phyloP scores from a whole-genome alignment of 2,329 filamentous ascomycete genomes.

The Lachnellula occidentalis region DNA sequence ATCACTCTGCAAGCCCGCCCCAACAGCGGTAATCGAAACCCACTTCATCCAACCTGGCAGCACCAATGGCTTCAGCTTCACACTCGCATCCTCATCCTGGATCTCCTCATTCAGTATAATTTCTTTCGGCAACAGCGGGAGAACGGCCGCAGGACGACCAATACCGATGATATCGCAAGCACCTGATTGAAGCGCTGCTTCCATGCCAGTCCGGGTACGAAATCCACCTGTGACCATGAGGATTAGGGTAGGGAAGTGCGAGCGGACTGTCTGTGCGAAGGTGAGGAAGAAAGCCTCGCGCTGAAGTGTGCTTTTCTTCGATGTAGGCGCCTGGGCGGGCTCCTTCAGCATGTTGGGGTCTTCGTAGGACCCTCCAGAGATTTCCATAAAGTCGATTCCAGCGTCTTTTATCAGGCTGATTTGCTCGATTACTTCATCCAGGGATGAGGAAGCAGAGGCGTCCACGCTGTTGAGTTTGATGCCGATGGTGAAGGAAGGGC shows the following conservation, averaged over 20 bases:
- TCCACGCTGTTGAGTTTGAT: slow-evolving; percentile 55
- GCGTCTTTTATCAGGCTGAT: slow-evolving; percentile 43
- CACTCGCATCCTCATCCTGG: slow-evolving; percentile 20
- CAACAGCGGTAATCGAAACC: slow-evolving; percentile 12
- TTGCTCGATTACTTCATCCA: slow-evolving; percentile 53
- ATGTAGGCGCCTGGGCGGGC: slow-evolving; percentile 6
- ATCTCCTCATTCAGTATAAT: slow-evolving; percentile 32
- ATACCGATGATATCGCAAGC: slow-evolving; percentile 47
- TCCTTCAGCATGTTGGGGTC: slow-evolving; percentile 34
- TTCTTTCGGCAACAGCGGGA: slow-evolving; percentile 37
- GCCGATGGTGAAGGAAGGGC: slow-evolving; percentile 41
- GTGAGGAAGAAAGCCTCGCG: slow-evolving; percentile 66
- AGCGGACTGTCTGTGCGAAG: slow-evolving; percentile 50
- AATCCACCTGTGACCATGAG: slow-evolving; percentile 61
- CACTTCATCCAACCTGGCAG: slow-evolving; percentile 6
- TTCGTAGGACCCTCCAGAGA: slow-evolving; percentile 58
- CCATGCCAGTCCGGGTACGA: slow-evolving; percentile 46
- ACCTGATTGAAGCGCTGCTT: slow-evolving; percentile 40
- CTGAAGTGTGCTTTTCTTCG: slow-evolving; percentile 41
- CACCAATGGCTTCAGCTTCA: slow-evolving; percentile 5
- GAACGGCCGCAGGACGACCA: slow-evolving; percentile 40
- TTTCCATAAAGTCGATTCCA: slow-evolving; percentile 61
- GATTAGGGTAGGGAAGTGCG: slow-evolving; percentile 38
- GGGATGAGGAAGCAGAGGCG: slow-evolving; percentile 34
- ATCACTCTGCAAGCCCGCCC: slow-evolving; percentile 11